Evolutionary conservation across 2,329 filamentous ascomycete genomes (phyloP).

Genomic region (Akanthomyces lecanii): DNA sequence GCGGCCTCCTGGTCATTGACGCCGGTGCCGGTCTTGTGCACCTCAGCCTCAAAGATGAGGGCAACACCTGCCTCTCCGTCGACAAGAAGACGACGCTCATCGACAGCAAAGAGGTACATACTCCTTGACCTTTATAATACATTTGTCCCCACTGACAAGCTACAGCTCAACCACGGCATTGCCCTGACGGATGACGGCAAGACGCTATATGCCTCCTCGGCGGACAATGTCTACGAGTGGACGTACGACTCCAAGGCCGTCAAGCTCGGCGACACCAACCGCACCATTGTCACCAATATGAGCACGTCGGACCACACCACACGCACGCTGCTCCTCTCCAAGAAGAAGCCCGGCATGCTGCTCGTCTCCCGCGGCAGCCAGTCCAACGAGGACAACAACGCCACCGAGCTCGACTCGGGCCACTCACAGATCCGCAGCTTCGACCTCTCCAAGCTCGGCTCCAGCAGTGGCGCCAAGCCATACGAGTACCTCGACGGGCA

Average conservation of each 20-base stretch:
- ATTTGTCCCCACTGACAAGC: not conserved
- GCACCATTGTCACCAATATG: constrained; percentile 60
- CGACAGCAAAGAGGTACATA: constrained; percentile 30
- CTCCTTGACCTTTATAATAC: not conserved
- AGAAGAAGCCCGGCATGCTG: constrained; percentile 50
- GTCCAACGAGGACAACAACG: constrained; percentile 56
- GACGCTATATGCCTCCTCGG: constrained; percentile 54
- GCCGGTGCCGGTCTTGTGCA: constrained; percentile 38
- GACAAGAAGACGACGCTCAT: constrained; percentile 34
- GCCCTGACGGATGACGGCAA: constrained; percentile 49
- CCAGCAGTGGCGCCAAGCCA: constrained; percentile 23
- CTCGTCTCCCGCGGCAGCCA: constrained; percentile 63
- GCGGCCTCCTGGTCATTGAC: constrained; percentile 44
- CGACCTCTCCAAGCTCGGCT: constrained; percentile 34
- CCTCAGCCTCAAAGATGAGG: constrained; percentile 38
- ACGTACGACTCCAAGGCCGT: constrained; percentile 54
- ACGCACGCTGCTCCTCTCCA: constrained; percentile 61
- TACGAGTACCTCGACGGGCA: constrained; percentile 46
- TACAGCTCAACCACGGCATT: constrained; percentile 53
- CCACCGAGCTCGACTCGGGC: constrained; percentile 49
- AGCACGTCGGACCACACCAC: constrained; percentile 57
- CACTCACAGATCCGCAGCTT: constrained; percentile 64
- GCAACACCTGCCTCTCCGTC: constrained; percentile 39
- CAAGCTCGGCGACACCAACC: constrained; percentile 39
- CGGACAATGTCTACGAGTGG: constrained; percentile 59